Percentiles rank a stretch among this genome's conserved stretches.
These are phyloP conservation scores for Sporothrix globosa DNA, from an alignment of 2,329 filamentous ascomycete species.

Conservation along the genomic window DNA sequence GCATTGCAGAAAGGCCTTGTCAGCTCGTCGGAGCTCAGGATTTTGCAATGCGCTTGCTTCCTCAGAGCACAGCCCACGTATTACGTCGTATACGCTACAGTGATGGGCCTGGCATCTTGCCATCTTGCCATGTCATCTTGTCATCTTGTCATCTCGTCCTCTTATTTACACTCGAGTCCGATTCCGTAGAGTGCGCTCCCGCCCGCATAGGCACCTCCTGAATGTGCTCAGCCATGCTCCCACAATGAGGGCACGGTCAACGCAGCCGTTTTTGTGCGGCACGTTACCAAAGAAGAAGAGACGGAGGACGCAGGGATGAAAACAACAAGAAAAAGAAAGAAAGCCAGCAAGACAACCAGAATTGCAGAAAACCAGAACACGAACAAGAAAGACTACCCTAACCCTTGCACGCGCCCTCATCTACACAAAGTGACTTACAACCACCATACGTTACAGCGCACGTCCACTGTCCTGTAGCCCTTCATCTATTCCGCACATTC, in stretches of 20 bases:
- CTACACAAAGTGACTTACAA: neutral
- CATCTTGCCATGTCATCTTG: neutral
- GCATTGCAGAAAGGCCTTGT: neutral
- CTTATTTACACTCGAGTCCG: neutral
- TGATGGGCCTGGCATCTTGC: too few species aligned
- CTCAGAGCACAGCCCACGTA: neutral
- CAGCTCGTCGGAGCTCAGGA: neutral
- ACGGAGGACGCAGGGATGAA: neutral
- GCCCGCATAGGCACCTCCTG: neutral
- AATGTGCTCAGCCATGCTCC: neutral
- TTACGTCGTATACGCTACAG: too few species aligned
- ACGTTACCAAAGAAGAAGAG: conserved; percentile 6
- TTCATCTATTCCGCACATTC: conserved; percentile 1
- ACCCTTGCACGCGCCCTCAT: neutral
- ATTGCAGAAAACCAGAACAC: too few species aligned
- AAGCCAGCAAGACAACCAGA: neutral
- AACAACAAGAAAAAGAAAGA: neutral
- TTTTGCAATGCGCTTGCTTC: conserved; percentile 7
- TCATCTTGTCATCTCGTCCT: neutral
- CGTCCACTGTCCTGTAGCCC: neutral
- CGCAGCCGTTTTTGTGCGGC: conserved; percentile 8
- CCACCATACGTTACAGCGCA: neutral
- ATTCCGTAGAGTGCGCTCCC: neutral
- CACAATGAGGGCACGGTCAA: neutral
- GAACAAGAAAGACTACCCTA: neutral